Base-by-base conservation (phyloP, 2,329 filamentous ascomycete species). In the Aspergillus sergii region DNA sequence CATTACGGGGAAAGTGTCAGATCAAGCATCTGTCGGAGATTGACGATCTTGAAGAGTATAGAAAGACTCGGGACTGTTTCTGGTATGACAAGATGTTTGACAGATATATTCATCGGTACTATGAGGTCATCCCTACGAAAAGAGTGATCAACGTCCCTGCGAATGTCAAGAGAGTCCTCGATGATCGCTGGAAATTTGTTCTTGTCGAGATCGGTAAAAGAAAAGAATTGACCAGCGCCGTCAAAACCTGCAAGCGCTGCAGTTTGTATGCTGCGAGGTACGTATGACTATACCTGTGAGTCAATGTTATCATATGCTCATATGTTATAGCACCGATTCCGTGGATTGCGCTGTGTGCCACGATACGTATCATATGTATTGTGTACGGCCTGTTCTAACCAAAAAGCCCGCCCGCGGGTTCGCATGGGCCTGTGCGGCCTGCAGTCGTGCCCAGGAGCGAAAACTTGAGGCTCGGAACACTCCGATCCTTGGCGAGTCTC, bases 81-180 rank as follows among this genome's bases (percentile, higher is more conserved):
- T 99, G 94, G 91, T 99, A 92, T 77, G 94, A 97, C 73, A 96
- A 97, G 76, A 88, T 98, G 71, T 98, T 96, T 78, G 95, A 99
- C 81, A 91, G 95, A 63, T 99, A 98, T 81, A 98, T 99, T 68
- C 93, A 97, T 76, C 94, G 96, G 67, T 94, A 94, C 79, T 98
- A 98, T 84, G 95, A 99, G 73, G 91, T 97, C 60, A 94, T 99
- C 65, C 94, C 95, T 1, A 96, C 94, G 16, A 88, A 86, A 64
- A 89, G 91, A 73, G 95, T 99, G 73, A 94, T 98, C 82, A 99
- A 99, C 75, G 95, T 99, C 55, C 95, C 95, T 6, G 90, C 91
- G 69, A 92, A 91, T 75, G 94, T 99, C 74, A 98, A 98, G 80
- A 96, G 92, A 79, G 94, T 97, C 61, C 85, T 99, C 54, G 92